A percentile compares a stretch with the other conserved stretches of the same genome.
These are phyloP conservation scores for Oxytropis ochrocephala DNA, from an alignment of 306 rosid species.

Conservation along the genomic window DNA sequence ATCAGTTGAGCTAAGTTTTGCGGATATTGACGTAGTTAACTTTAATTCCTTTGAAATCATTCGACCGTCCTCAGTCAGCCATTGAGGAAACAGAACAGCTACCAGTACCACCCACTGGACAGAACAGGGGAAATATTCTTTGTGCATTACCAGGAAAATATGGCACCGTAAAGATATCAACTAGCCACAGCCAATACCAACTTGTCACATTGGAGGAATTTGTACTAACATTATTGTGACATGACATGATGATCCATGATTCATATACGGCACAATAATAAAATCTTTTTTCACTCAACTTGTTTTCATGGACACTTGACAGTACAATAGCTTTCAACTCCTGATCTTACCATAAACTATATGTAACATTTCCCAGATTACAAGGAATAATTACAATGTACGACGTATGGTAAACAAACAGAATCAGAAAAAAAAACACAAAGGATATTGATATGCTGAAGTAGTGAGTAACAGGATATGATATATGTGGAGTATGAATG, in stretches of 20 bases:
- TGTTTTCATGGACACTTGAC: slow-evolving; percentile 13
- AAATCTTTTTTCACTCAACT: too few species aligned
- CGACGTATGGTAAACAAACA: not conserved
- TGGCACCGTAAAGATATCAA: not conserved
- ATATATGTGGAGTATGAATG: slow-evolving; percentile 57
- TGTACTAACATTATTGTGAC: not conserved
- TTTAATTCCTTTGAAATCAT: not conserved
- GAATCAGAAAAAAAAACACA: not conserved
- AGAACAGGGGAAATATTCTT: not conserved
- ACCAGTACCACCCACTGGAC: not conserved
- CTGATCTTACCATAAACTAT: not conserved
- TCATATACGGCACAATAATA: too few species aligned
- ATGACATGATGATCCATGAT: not conserved
- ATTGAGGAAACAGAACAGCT: not conserved
- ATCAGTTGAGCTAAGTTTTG: too few species aligned
- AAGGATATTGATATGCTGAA: slow-evolving; percentile 6
- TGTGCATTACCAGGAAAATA: not conserved
- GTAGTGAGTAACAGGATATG: slow-evolving; percentile 14
- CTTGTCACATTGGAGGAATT: slow-evolving; percentile 7
- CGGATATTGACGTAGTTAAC: too few species aligned
- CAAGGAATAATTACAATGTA: not conserved
- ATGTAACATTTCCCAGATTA: not conserved
- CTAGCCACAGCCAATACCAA: not conserved
- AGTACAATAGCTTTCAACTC: not conserved
- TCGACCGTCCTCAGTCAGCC: not conserved